These are phyloP conservation scores for Pythium rishiriense DNA, from an alignment of 352 stramenopile genomes.

Conservation along the genomic window DNA sequence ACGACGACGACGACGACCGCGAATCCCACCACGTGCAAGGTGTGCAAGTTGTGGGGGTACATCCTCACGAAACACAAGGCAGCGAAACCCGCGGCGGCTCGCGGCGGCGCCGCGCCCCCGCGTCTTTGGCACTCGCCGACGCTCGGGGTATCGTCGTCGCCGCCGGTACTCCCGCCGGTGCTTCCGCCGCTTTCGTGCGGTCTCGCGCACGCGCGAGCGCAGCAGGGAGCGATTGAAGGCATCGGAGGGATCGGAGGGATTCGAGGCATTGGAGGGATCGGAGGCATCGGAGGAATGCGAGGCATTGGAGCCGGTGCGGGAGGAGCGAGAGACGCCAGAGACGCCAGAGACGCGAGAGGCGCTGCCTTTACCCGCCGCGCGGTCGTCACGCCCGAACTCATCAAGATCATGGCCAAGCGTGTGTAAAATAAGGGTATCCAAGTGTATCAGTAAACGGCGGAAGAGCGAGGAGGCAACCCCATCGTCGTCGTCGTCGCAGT, in stretches of 20 bases:
- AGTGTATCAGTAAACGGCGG: constrained; percentile 21
- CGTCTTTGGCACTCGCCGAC: constrained; percentile 8
- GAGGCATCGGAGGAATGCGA: not conserved
- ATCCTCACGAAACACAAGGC: constrained; percentile 37
- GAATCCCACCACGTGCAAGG: constrained; percentile 47
- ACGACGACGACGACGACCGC: not conserved
- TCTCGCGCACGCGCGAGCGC: constrained; percentile 12
- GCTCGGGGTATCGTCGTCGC: not conserved
- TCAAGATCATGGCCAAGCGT: constrained; percentile 30
- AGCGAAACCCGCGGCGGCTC: constrained; percentile 19
- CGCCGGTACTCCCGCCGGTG: constrained; percentile 1
- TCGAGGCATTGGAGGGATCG: not conserved
- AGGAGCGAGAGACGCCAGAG: constrained; percentile 1
- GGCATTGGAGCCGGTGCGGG: not conserved
- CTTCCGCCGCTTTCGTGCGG: constrained; percentile 25
- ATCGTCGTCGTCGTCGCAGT: not conserved
- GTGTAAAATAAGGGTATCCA: constrained; percentile 20
- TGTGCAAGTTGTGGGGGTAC: constrained; percentile 79
- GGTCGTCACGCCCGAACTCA: constrained; percentile 19
- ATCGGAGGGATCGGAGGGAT: not conserved
- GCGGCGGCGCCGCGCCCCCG: constrained; percentile 4
- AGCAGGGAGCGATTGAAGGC: not conserved
- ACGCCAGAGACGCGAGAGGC: constrained; percentile 9
- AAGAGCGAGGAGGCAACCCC: no score
- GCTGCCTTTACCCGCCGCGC: constrained; percentile 14